Conservation (phyloP, 2,329 filamentous ascomycete species). For the Orbilia javanica region DNA sequence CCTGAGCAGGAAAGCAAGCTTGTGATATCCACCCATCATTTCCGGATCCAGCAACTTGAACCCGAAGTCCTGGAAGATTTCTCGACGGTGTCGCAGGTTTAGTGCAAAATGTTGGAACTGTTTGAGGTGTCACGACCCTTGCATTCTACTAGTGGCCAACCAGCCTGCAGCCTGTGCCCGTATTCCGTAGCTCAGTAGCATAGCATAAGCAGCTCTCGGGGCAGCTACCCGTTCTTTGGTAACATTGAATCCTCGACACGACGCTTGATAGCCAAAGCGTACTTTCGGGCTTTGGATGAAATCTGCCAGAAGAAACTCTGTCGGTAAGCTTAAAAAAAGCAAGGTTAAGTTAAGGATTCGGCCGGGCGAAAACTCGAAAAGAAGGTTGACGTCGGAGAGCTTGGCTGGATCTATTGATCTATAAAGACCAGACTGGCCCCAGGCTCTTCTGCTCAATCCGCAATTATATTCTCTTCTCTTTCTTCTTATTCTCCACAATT, state of each 20-base stretch:
- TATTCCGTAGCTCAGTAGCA: conserved; percentile 7
- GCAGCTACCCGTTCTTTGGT: conserved; percentile 16
- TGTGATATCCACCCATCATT: conserved; percentile 34
- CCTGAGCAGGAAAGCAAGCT: conserved; percentile 22
- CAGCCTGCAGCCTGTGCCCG: not conserved
- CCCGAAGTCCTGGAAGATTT: conserved; percentile 21
- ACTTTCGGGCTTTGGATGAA: not conserved
- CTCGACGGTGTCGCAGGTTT: conserved; percentile 15
- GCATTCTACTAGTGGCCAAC: not conserved
- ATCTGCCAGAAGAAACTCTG: conserved; percentile 2
- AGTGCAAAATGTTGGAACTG: conserved; percentile 17
- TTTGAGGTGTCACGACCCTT: conserved; percentile 23
- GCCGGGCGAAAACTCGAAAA: conserved; percentile 14
- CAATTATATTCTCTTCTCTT: not conserved
- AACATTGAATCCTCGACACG: conserved; percentile 20
- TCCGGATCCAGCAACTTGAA: conserved; percentile 50
- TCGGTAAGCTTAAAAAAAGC: conserved; percentile 8
- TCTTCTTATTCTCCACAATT: not conserved
- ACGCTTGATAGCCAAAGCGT: not conserved
- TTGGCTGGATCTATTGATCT: conserved; percentile 27
- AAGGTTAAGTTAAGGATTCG: conserved; percentile 17
- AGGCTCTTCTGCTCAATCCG: not conserved
- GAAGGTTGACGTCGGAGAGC: conserved; percentile 9
- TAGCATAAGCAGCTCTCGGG: conserved; percentile 11
- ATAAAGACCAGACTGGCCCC: conserved; percentile 27